Conservation (phyloP, 805 yeast genomes). For the Cyberlindnera nakhonratchasimensis region DNA sequence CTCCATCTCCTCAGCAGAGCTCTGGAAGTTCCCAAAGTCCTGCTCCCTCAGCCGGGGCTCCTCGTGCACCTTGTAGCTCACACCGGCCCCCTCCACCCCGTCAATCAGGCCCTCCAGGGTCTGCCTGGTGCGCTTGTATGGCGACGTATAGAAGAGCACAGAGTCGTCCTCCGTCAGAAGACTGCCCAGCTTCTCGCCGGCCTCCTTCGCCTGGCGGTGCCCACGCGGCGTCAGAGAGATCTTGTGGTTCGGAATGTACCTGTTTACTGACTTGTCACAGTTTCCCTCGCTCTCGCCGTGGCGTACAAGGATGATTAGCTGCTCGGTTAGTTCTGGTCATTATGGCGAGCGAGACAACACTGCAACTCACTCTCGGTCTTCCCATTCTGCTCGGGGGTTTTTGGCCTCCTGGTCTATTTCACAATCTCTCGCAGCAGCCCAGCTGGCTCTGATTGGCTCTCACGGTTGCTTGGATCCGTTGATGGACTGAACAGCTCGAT, state of each 20-base stretch:
- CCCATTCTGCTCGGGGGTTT: no score
- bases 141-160: conserved; percentile 81
- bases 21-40: conserved; percentile 92
- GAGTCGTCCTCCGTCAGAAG: conserved; percentile 46
- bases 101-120: conserved; percentile 70
- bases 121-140: conserved; percentile 80
- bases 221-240: conserved; percentile 74
- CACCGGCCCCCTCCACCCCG: conserved; percentile 42
- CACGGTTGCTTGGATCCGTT: no score
- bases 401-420: no score
- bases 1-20: conserved; percentile 71
- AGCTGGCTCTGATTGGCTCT: no score
- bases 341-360: neutral
- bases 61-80: conserved; percentile 62
- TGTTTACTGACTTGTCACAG: conserved; percentile 76
- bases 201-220: conserved; percentile 55
- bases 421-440: neutral
- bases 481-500: no score
- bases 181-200: conserved; percentile 51
- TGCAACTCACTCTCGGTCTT: conserved; percentile 26
- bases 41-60: conserved; percentile 94
- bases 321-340: conserved; percentile 1
- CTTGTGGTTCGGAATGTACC: conserved; percentile 74
- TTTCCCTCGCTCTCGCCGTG: conserved; percentile 95
- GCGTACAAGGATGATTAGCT: conserved; percentile 70